These are phyloP conservation scores for Umbelopsis isabellina DNA, from an alignment of 192 early-diverging fungal genomes.

Conservation along the genomic window DNA sequence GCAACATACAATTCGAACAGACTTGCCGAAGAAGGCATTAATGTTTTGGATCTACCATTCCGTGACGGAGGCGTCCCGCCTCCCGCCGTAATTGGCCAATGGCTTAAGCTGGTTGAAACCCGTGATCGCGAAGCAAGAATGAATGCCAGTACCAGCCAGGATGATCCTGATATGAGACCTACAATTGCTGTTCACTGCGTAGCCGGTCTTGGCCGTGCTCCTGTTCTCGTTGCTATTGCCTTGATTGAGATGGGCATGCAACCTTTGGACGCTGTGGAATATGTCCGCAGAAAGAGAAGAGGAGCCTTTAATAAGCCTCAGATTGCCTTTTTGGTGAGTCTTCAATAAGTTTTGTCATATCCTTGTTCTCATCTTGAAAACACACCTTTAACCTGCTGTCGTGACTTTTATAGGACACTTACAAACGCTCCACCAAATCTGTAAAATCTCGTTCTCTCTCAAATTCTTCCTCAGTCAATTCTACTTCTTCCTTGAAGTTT, in stretches of 20 bases:
- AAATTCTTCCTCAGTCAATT: conserved; percentile 19
- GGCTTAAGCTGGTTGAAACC: conserved; percentile 68
- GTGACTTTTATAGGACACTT: conserved; percentile 29
- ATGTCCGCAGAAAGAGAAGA: conserved; percentile 70
- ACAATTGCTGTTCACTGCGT: conserved; percentile 94
- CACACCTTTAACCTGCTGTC: too few species aligned
- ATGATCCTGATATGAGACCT: conserved; percentile 35
- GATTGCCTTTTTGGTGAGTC: conserved; percentile 59
- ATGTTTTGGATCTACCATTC: conserved; percentile 90
- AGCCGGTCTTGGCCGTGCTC: conserved; percentile 93
- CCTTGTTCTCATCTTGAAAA: background rate
- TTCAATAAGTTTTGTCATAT: background rate
- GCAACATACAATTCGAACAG: conserved; percentile 75
- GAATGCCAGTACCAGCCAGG: conserved; percentile 26
- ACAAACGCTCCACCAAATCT: conserved; percentile 35
- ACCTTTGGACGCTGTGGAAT: conserved; percentile 74
- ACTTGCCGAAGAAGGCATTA: conserved; percentile 63
- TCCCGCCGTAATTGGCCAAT: conserved; percentile 52
- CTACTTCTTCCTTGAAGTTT: conserved; percentile 32
- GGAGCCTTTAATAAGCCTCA: conserved; percentile 84
- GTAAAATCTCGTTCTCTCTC: background rate
- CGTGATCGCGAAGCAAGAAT: conserved; percentile 37
- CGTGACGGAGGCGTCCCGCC: conserved; percentile 85
- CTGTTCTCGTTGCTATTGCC: conserved; percentile 84
- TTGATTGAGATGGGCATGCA: conserved; percentile 80